phyloP scores from a whole-genome alignment of 768 basidiomycete genomes.

The Tylopilus balloui region DNA sequence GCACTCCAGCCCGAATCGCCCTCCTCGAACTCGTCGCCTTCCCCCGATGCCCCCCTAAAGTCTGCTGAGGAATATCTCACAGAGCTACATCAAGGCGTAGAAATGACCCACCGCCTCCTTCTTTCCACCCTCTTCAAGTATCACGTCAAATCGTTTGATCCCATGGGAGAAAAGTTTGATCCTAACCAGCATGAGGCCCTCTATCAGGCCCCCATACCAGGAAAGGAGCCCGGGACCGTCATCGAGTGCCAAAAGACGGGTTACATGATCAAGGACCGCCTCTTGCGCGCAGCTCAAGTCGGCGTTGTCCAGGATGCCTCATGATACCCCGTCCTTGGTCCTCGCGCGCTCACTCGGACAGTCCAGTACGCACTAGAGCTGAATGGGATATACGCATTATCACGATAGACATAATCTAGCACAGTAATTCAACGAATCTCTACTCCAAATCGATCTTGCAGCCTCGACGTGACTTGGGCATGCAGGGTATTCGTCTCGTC shows the following conservation, averaged over 20 bases:
- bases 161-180: constrained; percentile 89
- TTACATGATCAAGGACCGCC: constrained; percentile 91
- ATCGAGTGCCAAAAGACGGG: constrained; percentile 88
- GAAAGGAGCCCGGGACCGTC: constrained; percentile 83
- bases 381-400: constrained; percentile 21
- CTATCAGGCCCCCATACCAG: constrained; percentile 89
- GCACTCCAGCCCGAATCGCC: constrained; percentile 34
- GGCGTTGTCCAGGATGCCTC: constrained; percentile 79
- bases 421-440: constrained; percentile 74
- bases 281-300: constrained; percentile 92
- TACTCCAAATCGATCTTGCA: constrained; percentile 66
- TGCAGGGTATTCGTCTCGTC: constrained; percentile 87
- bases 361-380: constrained; percentile 11
- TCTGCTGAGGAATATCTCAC: constrained; percentile 53
- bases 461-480: constrained; percentile 47
- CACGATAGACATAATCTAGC: constrained; percentile 36
- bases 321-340: constrained; percentile 22
- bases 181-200: constrained; percentile 94
- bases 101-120: constrained; percentile 86
- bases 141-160: constrained; percentile 88
- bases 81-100: constrained; percentile 82
- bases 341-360: not conserved
- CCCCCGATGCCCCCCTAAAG: constrained; percentile 40
- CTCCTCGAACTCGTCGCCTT: constrained; percentile 22
- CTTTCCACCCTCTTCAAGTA: constrained; percentile 89